phyloP scores from a whole-genome alignment of 495 filamentous ascomycete species.

The Talaromyces adpressus region DNA sequence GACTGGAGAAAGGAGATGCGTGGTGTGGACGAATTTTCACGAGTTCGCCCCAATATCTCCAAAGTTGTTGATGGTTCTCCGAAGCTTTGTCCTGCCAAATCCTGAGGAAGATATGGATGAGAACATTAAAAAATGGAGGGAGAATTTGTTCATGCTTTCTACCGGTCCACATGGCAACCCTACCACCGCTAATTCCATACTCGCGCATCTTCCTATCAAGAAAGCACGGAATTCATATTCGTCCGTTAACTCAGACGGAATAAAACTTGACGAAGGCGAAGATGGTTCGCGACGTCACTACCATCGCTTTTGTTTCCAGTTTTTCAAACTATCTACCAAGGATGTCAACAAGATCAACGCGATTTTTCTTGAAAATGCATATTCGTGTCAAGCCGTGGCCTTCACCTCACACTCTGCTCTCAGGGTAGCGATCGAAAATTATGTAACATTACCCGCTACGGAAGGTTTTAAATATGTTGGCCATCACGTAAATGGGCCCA shows the following conservation, averaged over 20 bases:
- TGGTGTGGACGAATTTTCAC: conserved; percentile 30
- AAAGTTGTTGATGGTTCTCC: conserved; percentile 40
- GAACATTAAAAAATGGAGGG: neutral
- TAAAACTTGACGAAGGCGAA: conserved; percentile 12
- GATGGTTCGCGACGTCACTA: conserved; percentile 7
- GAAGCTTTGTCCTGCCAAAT: conserved; percentile 20
- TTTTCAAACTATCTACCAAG: conserved; percentile 23
- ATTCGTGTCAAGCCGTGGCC: conserved; percentile 1
- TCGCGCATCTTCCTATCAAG: conserved; percentile 30
- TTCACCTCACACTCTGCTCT: conserved; percentile 3
- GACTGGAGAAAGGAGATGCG: conserved; percentile 8
- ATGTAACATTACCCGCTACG: conserved; percentile 4
- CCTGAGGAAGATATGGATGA: conserved; percentile 12
- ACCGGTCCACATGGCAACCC: conserved; percentile 8
- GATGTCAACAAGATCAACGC: conserved; percentile 37
- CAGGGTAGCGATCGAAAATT: neutral
- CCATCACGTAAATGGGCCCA: conserved; percentile 4
- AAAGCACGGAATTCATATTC: conserved; percentile 33
- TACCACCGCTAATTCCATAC: conserved; percentile 11
- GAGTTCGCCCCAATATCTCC: conserved; percentile 43
- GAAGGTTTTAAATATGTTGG: conserved; percentile 2
- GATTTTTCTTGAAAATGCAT: conserved; percentile 31
- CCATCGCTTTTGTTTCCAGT: conserved; percentile 34
- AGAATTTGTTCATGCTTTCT: conserved; percentile 6
- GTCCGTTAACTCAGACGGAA: conserved; percentile 18